phyloP scores from a whole-genome alignment of 345 rosid genomes.

The Gossypium mustelinum region DNA sequence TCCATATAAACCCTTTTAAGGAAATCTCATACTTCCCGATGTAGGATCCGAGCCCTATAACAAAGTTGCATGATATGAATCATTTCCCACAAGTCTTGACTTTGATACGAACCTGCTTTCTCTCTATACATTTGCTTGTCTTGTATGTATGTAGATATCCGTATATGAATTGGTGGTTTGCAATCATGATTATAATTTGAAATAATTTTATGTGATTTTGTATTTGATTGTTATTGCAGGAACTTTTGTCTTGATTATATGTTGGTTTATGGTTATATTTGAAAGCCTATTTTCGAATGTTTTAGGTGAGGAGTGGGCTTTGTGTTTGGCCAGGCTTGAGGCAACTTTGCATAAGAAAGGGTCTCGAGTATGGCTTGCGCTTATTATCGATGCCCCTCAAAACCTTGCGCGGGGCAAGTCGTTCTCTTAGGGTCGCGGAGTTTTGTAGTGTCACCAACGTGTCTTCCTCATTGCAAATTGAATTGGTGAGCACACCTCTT shows the following conservation, averaged over 20 bases:
- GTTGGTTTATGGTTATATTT: constrained; percentile 2
- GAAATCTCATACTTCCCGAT: not conserved
- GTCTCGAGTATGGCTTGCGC: constrained; percentile 74
- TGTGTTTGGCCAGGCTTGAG: constrained; percentile 79
- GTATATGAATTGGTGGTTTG: not conserved
- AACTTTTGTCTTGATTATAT: not conserved
- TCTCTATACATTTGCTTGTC: not conserved
- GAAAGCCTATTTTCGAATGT: constrained; percentile 1
- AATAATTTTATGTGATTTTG: not conserved
- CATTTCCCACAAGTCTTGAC: not conserved
- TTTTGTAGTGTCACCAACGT: constrained; percentile 80
- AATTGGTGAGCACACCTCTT: constrained; percentile 52
- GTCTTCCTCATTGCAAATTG: constrained; percentile 86
- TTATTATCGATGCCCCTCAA: constrained; percentile 71
- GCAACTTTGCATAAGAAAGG: constrained; percentile 82
- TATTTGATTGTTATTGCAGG: not conserved
- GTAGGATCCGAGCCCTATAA: not conserved
- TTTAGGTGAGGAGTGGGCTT: constrained; percentile 66
- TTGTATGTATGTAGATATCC: not conserved
- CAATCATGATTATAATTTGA: not conserved
- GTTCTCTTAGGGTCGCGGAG: constrained; percentile 78
- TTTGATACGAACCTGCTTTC: not conserved
- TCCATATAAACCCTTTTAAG: not conserved
- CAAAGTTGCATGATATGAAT: not conserved
- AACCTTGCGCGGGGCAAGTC: constrained; percentile 86